phyloP scores from a whole-genome alignment of 2,329 filamentous ascomycete species.

The Phaeomoniella chlamydospora region DNA sequence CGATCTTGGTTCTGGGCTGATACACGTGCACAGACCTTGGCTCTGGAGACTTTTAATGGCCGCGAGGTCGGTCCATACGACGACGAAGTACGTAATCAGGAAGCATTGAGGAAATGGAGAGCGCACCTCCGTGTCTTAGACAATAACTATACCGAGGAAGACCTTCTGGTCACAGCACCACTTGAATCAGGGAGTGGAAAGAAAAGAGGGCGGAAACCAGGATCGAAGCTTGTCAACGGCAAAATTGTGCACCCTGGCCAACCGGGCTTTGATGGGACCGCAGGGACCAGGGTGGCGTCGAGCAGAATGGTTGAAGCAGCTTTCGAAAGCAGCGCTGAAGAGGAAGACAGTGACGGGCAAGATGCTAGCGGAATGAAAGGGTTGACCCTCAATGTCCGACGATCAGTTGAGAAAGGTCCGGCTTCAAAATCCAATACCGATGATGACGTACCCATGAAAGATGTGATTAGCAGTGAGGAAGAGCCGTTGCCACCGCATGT shows the following conservation, averaged over 20 bases:
- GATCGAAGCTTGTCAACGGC: slow-evolving; percentile 10
- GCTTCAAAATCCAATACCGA: not conserved
- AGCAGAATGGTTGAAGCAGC: not conserved
- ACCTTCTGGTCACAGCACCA: slow-evolving; percentile 1
- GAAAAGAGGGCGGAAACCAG: slow-evolving; percentile 7
- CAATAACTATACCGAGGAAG: slow-evolving; percentile 10
- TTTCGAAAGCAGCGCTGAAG: not conserved
- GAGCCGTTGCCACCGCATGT: not conserved
- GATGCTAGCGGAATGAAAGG: not conserved
- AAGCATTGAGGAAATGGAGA: slow-evolving; percentile 22
- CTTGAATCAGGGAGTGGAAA: not conserved
- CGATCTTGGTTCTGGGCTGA: slow-evolving; percentile 42
- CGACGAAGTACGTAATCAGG: slow-evolving; percentile 26
- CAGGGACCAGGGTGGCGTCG: not conserved
- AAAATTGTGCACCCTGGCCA: slow-evolving; percentile 6
- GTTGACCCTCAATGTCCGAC: not conserved
- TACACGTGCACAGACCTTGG: slow-evolving; percentile 38
- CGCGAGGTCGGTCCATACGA: slow-evolving; percentile 33
- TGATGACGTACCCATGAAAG: not conserved
- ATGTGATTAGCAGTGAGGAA: not conserved
- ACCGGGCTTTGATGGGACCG: not conserved
- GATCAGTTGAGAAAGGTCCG: not conserved
- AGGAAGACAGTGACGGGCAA: not conserved
- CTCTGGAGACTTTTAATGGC: slow-evolving; percentile 39
- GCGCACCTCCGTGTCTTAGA: slow-evolving; percentile 30